Evolutionary conservation across 345 rosid species (phyloP).

Genomic region (Arabis alpina): DNA sequence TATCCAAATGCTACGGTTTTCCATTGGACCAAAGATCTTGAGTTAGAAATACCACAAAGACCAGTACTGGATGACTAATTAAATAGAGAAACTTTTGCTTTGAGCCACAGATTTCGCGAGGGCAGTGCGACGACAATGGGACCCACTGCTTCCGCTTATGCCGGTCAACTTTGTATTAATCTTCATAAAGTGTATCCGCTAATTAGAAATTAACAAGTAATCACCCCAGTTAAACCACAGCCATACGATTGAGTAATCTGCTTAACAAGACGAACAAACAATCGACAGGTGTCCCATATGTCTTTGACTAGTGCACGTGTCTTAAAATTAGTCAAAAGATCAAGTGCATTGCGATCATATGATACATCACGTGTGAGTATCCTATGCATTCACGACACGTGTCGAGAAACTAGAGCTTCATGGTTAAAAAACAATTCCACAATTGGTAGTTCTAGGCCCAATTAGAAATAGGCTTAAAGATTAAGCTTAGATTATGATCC

Average conservation of each 20-base stretch:
- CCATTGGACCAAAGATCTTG: too few relatives aligned
- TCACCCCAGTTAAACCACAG: background rate
- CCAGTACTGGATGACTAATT: too few relatives aligned
- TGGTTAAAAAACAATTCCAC: too few relatives aligned
- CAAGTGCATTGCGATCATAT: slow-evolving; percentile 6
- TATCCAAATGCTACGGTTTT: too few relatives aligned
- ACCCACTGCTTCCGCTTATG: slow-evolving; percentile 14
- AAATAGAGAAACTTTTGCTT: slow-evolving; percentile 1
- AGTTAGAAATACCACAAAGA: too few relatives aligned
- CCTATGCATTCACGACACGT: background rate
- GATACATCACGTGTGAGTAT: slow-evolving; percentile 13
- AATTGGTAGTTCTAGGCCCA: too few relatives aligned
- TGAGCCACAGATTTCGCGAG: slow-evolving; percentile 26
- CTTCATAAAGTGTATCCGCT: background rate
- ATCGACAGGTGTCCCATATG: slow-evolving; percentile 10
- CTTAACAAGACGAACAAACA: background rate
- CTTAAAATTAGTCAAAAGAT: slow-evolving; percentile 32
- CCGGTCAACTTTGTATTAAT: slow-evolving; percentile 13
- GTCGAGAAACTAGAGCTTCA: background rate
- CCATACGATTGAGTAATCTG: slow-evolving; percentile 28
- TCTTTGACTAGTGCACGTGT: background rate
- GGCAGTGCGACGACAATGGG: slow-evolving; percentile 21
- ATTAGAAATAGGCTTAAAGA: too few relatives aligned
- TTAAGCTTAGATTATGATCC: too few relatives aligned
- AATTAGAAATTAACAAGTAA: slow-evolving; percentile 4